These are phyloP conservation scores for Trametes coccinea DNA, from an alignment of 768 basidiomycete genomes.

Conservation along the genomic window DNA sequence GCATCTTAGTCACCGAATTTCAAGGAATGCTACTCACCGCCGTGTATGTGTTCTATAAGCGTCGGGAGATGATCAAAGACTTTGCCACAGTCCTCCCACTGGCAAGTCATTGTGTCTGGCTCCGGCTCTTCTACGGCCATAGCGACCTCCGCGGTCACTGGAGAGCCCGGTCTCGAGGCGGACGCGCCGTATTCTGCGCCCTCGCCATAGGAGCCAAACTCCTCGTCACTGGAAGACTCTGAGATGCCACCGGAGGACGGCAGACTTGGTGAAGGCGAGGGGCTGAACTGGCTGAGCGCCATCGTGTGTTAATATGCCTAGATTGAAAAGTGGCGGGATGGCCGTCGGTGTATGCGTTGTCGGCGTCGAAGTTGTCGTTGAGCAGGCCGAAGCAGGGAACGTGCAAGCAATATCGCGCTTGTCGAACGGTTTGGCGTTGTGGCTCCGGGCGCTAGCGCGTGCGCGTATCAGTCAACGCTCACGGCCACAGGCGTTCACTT, in stretches of 20 bases:
- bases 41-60: constrained; percentile 81
- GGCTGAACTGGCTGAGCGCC: constrained; percentile 39
- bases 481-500: no score
- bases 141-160: constrained; percentile 25
- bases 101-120: constrained; percentile 70
- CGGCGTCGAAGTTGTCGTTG: not conserved
- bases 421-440: no score
- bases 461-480: not conserved
- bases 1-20: not conserved
- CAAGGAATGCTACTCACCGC: constrained; percentile 52
- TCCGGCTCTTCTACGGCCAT: constrained; percentile 26
- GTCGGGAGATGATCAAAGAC: constrained; percentile 73
- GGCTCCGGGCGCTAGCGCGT: not conserved
- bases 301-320: constrained; percentile 3
- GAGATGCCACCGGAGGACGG: constrained; percentile 21
- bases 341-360: not conserved
- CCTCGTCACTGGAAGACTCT: constrained; percentile 30
- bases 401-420: no score
- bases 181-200: constrained; percentile 28
- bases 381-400: no score
- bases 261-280: constrained; percentile 40
- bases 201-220: constrained; percentile 7
- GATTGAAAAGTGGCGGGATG: not conserved
- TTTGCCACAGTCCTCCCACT: constrained; percentile 79
- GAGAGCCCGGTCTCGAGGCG: constrained; percentile 44